Percentiles rank a stretch among this genome's conserved stretches.
phyloP scores from a whole-genome alignment of 495 filamentous ascomycete species.

The Immersiella caudata region DNA sequence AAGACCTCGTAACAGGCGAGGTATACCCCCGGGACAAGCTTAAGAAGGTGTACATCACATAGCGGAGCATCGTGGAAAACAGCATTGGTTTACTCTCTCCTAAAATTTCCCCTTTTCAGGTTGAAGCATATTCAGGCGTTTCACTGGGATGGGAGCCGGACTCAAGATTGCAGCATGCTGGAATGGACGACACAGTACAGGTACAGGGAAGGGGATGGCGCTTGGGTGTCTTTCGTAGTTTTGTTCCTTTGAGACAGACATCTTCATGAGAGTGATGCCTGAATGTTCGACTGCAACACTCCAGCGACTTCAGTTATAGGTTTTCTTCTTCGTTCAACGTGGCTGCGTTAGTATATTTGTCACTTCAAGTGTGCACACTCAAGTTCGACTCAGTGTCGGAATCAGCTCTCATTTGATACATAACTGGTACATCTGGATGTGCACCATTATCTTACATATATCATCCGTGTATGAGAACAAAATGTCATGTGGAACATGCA shows the following conservation, averaged over 20 bases:
- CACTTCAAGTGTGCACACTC: no score
- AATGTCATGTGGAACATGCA: no score
- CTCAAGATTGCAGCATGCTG: not conserved
- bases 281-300: not conserved
- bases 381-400: no score
- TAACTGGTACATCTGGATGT: no score
- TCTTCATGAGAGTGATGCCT: not conserved
- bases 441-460: no score
- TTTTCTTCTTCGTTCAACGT: no score
- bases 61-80: not conserved
- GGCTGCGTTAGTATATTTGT: no score
- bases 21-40: constrained; percentile 62
- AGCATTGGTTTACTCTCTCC: not conserved
- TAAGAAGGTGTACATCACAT: constrained; percentile 86
- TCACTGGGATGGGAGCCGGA: not conserved
- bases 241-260: not conserved
- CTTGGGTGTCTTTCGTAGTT: not conserved
- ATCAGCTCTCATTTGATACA: no score
- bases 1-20: constrained; percentile 79
- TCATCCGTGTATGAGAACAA: no score
- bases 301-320: not conserved
- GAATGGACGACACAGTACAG: not conserved
- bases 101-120: not conserved
- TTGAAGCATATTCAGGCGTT: not conserved
- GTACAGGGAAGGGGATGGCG: not conserved